These are phyloP conservation scores for Agaricus blazei DNA, from an alignment of 768 basidiomycete genomes.

Conservation along the genomic window DNA sequence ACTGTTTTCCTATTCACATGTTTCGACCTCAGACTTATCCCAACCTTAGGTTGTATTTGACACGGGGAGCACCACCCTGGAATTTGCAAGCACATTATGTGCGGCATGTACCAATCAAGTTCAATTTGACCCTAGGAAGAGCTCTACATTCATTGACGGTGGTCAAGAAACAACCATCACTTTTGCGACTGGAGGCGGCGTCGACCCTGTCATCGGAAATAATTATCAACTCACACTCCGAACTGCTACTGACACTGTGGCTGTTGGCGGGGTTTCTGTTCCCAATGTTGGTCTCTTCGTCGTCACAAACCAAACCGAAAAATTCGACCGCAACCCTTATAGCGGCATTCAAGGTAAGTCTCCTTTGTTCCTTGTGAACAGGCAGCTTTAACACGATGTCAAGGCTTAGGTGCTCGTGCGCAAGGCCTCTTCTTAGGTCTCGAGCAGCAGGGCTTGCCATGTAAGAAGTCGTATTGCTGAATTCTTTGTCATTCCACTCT, in stretches of 20 bases:
- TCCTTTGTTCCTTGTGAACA: background rate
- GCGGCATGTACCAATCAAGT: conserved; percentile 37
- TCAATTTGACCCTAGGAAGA: conserved; percentile 42
- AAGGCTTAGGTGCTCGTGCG: conserved; percentile 46
- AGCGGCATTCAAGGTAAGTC: conserved; percentile 46
- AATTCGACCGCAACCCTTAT: conserved; percentile 51
- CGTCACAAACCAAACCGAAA: conserved; percentile 48
- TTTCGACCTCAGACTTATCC: background rate
- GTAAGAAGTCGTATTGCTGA: conserved; percentile 23
- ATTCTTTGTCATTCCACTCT: conserved; percentile 2
- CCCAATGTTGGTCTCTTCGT: conserved; percentile 37
- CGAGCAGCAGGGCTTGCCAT: conserved; percentile 42
- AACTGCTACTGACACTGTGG: conserved; percentile 42
- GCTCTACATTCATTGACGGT: conserved; percentile 46
- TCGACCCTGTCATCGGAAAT: conserved; percentile 45
- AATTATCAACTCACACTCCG: conserved; percentile 44
- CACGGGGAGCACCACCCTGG: conserved; percentile 45
- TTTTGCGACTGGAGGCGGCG: conserved; percentile 52
- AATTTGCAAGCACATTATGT: conserved; percentile 48
- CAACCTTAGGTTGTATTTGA: conserved; percentile 48
- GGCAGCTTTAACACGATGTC: background rate
- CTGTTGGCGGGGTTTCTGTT: conserved; percentile 39
- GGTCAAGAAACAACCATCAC: conserved; percentile 37
- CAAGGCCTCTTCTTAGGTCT: conserved; percentile 48
- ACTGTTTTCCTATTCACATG: background rate